Conservation (phyloP, 352 stramenopile species). For the Pythium periplocum region DNA sequence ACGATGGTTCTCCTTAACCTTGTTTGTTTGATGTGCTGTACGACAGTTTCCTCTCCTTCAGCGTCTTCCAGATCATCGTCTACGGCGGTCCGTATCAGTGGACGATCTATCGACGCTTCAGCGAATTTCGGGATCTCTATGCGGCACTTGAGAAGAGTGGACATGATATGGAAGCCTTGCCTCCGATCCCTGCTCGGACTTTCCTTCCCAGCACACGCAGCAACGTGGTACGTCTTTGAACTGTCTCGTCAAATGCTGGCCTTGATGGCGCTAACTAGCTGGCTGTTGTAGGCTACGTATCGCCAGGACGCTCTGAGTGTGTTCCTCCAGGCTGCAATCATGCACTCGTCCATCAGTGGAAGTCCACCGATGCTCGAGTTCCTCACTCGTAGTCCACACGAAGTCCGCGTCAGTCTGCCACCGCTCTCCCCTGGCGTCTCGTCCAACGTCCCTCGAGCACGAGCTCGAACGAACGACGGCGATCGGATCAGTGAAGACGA, state of each 20-base stretch:
- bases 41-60: conserved; percentile 76
- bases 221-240: conserved; percentile 30
- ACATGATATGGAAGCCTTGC: conserved; percentile 47
- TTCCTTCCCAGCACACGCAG: conserved; percentile 70
- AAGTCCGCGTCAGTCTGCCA: conserved; percentile 79
- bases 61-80: conserved; percentile 78
- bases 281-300: conserved; percentile 34
- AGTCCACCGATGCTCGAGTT: conserved; percentile 72
- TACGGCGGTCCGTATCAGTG: conserved; percentile 83
- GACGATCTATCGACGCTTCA: conserved; percentile 83
- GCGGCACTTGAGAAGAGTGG: conserved; percentile 37
- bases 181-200: conserved; percentile 57
- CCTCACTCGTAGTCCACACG: conserved; percentile 60
- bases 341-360: conserved; percentile 76
- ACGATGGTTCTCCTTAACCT: conserved; percentile 8
- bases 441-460: no score
- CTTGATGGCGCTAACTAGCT: neutral
- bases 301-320: conserved; percentile 75
- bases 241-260: neutral
- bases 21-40: conserved; percentile 1
- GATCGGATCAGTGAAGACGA: no score
- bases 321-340: conserved; percentile 76
- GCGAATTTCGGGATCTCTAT: conserved; percentile 68
- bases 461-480: no score
- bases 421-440: conserved; percentile 40